phyloP scores from a whole-genome alignment of 2,329 filamentous ascomycete species.

The Fusarium denticulatum region DNA sequence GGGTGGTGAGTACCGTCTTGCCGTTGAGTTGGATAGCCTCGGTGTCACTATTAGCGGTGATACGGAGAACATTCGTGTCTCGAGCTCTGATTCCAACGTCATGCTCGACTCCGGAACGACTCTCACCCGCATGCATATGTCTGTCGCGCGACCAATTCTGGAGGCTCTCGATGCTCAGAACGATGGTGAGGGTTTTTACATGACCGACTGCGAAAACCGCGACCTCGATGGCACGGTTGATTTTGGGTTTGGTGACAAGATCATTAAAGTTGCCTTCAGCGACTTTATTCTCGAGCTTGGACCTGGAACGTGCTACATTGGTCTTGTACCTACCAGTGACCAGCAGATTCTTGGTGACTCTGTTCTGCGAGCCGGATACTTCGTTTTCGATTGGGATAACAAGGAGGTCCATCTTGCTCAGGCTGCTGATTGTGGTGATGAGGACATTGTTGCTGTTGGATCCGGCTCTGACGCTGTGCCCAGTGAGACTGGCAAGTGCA shows the following conservation, averaged over 20 bases:
- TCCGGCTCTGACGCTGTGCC: conserved; percentile 48
- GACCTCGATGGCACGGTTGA: conserved; percentile 54
- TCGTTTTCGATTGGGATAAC: conserved; percentile 59
- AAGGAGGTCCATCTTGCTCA: conserved; percentile 53
- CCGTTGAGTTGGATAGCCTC: conserved; percentile 46
- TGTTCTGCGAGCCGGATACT: conserved; percentile 56
- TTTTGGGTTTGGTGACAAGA: conserved; percentile 58
- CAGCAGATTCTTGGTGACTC: conserved; percentile 58
- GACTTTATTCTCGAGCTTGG: conserved; percentile 62
- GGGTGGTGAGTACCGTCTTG: conserved; percentile 51
- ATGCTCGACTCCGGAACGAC: conserved; percentile 65
- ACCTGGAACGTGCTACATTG: conserved; percentile 54
- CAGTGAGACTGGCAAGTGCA: conserved; percentile 49
- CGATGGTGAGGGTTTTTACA: conserved; percentile 56
- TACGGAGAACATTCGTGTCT: conserved; percentile 40
- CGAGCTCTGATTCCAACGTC: conserved; percentile 50
- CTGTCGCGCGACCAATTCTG: conserved; percentile 56
- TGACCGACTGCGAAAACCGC: conserved; percentile 55
- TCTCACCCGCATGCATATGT: conserved; percentile 56
- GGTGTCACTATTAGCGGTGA: conserved; percentile 44
- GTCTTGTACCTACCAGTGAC: conserved; percentile 51
- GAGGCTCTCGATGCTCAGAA: conserved; percentile 53
- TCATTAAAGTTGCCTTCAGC: conserved; percentile 54
- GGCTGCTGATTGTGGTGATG: conserved; percentile 52
- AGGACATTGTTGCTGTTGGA: conserved; percentile 51